These are phyloP conservation scores for Helichrysum umbraculigerum DNA, from an alignment of 129 eudicot species.

Conservation along the genomic window DNA sequence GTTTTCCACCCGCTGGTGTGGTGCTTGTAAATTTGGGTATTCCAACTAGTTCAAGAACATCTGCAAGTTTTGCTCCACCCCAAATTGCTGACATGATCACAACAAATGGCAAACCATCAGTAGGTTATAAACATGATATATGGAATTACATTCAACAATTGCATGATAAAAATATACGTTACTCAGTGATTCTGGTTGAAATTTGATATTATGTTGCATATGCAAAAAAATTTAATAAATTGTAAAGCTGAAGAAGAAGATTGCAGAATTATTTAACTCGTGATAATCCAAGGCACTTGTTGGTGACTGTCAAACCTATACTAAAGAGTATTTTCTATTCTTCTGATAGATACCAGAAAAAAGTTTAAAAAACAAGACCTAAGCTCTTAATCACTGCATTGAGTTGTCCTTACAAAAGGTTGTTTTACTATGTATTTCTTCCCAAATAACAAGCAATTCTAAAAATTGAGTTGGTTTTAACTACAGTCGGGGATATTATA, in stretches of 20 bases:
- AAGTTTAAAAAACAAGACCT: background rate
- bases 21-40: conserved; percentile 55
- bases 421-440: background rate
- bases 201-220: background rate
- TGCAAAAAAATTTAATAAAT: background rate
- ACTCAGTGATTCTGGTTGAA: background rate
- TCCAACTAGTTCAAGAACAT: conserved; percentile 89
- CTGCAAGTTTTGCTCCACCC: conserved; percentile 97
- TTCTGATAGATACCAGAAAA: background rate
- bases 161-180: background rate
- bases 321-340: background rate
- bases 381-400: background rate
- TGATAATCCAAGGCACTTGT: conserved; percentile 1
- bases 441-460: conserved; percentile 6
- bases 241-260: background rate
- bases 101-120: conserved; percentile 8
- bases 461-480: background rate
- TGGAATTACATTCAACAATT: background rate
- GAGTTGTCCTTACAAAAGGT: conserved; percentile 2
- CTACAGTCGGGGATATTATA: background rate
- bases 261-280: background rate
- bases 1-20: conserved; percentile 82
- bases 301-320: conserved; percentile 5
- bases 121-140: background rate
- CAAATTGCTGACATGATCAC: conserved; percentile 68